phyloP scores from a whole-genome alignment of 108 stramenopile species.

The Nitzschia sp. region DNA sequence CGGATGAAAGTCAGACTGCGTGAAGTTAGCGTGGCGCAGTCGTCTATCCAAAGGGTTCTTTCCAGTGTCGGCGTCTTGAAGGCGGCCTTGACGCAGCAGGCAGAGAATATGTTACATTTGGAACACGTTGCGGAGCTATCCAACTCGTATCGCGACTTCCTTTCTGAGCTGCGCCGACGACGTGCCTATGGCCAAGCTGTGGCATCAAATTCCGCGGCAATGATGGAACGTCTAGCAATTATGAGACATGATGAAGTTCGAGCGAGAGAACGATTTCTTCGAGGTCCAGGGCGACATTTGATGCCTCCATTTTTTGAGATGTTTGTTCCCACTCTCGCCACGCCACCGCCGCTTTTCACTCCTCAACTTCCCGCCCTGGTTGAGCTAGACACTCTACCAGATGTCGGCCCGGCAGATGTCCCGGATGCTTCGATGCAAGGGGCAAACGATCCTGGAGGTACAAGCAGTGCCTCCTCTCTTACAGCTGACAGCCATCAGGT shows the following conservation, averaged over 20 bases:
- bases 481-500: slow-evolving; percentile 53
- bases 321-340: slow-evolving; percentile 81
- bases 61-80: slow-evolving; percentile 69
- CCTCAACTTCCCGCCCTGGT: slow-evolving; percentile 76
- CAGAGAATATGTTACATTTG: slow-evolving; percentile 74
- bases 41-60: slow-evolving; percentile 70
- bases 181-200: slow-evolving; percentile 80
- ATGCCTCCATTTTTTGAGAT: slow-evolving; percentile 89
- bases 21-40: slow-evolving; percentile 78
- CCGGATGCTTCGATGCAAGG: slow-evolving; percentile 41
- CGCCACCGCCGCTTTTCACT: slow-evolving; percentile 82
- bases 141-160: slow-evolving; percentile 65
- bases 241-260: slow-evolving; percentile 82
- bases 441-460: slow-evolving; percentile 31
- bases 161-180: slow-evolving; percentile 67
- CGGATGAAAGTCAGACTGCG: slow-evolving; percentile 79
- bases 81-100: slow-evolving; percentile 68
- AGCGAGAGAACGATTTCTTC: slow-evolving; percentile 77
- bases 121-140: slow-evolving; percentile 79
- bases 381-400: slow-evolving; percentile 72
- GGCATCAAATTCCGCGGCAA: slow-evolving; percentile 55
- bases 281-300: slow-evolving; percentile 74
- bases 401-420: slow-evolving; percentile 49
- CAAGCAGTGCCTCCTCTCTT: slow-evolving; percentile 65
- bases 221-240: slow-evolving; percentile 73